These are phyloP conservation scores for Kwoniella europaea DNA, from an alignment of 768 basidiomycete species.

Conservation along the genomic window DNA sequence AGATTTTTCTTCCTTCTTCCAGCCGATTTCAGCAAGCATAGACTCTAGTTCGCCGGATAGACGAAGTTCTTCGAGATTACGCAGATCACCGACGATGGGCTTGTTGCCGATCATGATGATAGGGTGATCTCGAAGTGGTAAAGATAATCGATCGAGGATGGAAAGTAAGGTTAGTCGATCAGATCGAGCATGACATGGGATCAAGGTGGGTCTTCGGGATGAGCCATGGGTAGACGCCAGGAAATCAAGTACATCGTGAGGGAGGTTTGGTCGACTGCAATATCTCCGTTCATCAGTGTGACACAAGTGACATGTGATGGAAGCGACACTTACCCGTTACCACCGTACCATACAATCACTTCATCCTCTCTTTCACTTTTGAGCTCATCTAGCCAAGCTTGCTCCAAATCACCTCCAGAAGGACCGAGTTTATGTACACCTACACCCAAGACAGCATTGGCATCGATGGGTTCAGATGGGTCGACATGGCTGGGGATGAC, in stretches of 20 bases:
- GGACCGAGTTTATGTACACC: constrained; percentile 34
- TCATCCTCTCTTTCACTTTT: constrained; percentile 46
- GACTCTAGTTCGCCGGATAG: constrained; percentile 26
- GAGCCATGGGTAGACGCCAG: constrained; percentile 27
- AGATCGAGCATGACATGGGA: constrained; percentile 32
- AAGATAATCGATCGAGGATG: constrained; percentile 25
- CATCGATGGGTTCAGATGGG: constrained; percentile 44
- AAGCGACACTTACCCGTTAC: constrained; percentile 32
- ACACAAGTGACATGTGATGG: background rate
- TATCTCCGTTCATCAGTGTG: too few relatives aligned
- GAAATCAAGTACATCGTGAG: constrained; percentile 29
- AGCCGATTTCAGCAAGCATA: constrained; percentile 34
- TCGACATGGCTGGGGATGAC: constrained; percentile 41
- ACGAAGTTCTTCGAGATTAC: constrained; percentile 24
- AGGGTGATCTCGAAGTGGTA: constrained; percentile 25
- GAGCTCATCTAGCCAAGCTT: constrained; percentile 45
- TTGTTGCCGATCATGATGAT: constrained; percentile 39
- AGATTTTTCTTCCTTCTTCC: constrained; percentile 18
- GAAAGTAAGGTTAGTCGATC: constrained; percentile 24
- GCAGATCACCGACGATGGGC: constrained; percentile 26
- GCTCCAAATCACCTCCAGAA: constrained; percentile 25
- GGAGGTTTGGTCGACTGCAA: constrained; percentile 15
- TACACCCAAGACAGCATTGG: constrained; percentile 41
- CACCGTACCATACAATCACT: constrained; percentile 52
- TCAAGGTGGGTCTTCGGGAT: constrained; percentile 27